phyloP scores from a whole-genome alignment of 2,329 filamentous ascomycete species.

The Pseudocercospora ulei region DNA sequence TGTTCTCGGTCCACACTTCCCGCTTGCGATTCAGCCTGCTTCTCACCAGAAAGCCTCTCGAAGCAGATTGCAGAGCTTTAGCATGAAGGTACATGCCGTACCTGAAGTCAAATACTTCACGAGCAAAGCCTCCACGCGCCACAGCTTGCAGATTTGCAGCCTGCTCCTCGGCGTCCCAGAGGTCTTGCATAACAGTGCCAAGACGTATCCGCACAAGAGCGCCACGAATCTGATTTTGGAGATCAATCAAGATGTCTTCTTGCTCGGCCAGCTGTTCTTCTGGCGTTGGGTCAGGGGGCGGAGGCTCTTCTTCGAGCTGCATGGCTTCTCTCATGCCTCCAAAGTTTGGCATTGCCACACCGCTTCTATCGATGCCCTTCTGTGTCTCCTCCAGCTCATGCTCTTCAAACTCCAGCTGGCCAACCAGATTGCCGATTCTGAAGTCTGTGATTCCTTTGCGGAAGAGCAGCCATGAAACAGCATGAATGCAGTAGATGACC shows the following conservation, averaged over 20 bases:
- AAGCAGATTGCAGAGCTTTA: constrained; percentile 65
- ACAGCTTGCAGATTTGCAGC: constrained; percentile 75
- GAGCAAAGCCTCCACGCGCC: constrained; percentile 76
- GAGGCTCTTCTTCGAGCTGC: constrained; percentile 69
- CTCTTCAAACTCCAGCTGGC: constrained; percentile 92
- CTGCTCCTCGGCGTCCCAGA: constrained; percentile 77
- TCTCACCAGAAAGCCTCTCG: constrained; percentile 66
- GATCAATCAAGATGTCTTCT: constrained; percentile 60
- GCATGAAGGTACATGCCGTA: constrained; percentile 76
- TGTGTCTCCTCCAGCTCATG: constrained; percentile 96
- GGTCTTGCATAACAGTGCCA: constrained; percentile 70
- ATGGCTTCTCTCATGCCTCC: constrained; percentile 95
- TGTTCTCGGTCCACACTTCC: constrained; percentile 59
- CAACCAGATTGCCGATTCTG: constrained; percentile 90
- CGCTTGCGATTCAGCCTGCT: constrained; percentile 53
- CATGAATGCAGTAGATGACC: constrained; percentile 97
- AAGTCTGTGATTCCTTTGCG: constrained; percentile 92
- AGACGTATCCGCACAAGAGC: constrained; percentile 67
- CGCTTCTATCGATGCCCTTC: constrained; percentile 90
- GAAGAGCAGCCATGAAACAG: constrained; percentile 91
- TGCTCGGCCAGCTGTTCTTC: constrained; percentile 76
- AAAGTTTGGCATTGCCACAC: constrained; percentile 93
- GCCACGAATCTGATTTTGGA: constrained; percentile 80
- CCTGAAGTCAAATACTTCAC: constrained; percentile 73
- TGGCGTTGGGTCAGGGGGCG: constrained; percentile 71